Evolutionary conservation across 805 yeast species (phyloP).

Genomic region (Saccharomyces kudriavzevii): DNA sequence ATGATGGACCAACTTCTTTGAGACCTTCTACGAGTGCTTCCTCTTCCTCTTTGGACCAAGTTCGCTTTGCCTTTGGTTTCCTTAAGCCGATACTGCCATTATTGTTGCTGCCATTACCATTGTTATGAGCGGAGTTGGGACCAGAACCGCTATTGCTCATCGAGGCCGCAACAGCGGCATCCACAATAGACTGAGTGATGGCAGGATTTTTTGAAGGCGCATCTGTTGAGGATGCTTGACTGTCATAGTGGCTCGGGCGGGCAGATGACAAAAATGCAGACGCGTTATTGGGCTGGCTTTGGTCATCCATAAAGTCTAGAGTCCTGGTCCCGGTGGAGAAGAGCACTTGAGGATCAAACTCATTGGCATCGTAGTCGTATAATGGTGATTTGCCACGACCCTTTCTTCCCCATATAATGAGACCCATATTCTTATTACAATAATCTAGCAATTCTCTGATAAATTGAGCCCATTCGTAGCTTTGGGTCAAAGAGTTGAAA

Average conservation of each 20-base stretch:
- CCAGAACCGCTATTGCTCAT: slow-evolving; percentile 8
- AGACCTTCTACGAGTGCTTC: slow-evolving; percentile 74
- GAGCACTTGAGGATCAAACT: slow-evolving; percentile 19
- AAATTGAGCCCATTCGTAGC: slow-evolving; percentile 81
- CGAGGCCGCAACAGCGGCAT: slow-evolving; percentile 21
- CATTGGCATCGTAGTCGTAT: slow-evolving; percentile 15
- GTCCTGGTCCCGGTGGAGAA: slow-evolving; percentile 16
- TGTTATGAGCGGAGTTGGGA: neutral
- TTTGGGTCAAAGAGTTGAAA: slow-evolving; percentile 50
- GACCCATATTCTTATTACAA: slow-evolving; percentile 64
- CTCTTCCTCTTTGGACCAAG: slow-evolving; percentile 86
- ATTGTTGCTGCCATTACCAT: neutral
- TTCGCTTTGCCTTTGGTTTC: slow-evolving; percentile 27
- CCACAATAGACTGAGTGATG: slow-evolving; percentile 12
- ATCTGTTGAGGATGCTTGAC: neutral
- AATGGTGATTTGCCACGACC: slow-evolving; percentile 29
- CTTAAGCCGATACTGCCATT: slow-evolving; percentile 7
- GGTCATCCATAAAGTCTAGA: neutral
- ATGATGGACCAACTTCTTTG: slow-evolving; percentile 76
- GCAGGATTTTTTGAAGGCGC: neutral
- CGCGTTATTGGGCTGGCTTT: neutral
- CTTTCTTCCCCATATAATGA: slow-evolving; percentile 61
- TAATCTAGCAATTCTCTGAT: slow-evolving; percentile 72
- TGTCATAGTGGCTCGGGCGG: neutral
- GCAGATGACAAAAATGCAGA: slow-evolving; percentile 1